Evolutionary conservation across 768 basidiomycete genomes (phyloP).

Genomic region (Phaffia tasmanica): DNA sequence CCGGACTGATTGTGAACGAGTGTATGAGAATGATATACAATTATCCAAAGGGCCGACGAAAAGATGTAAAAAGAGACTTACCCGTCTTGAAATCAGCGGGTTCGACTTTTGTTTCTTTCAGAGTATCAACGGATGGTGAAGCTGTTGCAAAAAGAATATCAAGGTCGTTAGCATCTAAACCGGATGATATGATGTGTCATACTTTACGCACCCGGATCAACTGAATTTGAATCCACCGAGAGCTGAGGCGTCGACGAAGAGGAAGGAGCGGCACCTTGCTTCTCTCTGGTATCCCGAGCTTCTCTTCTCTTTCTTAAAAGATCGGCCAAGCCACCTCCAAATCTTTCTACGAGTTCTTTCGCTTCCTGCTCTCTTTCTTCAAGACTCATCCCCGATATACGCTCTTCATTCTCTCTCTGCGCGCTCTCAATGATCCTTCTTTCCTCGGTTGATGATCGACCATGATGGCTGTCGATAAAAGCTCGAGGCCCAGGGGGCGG

Average conservation of each 20-base stretch:
- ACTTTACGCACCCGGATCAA: neutral
- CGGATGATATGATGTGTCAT: conserved; percentile 27
- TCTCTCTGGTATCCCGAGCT: conserved; percentile 40
- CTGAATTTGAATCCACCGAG: neutral
- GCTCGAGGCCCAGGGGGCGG: too few species aligned
- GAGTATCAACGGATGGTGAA: neutral
- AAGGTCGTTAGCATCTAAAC: conserved; percentile 28
- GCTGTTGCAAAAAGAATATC: conserved; percentile 8
- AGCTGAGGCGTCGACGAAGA: neutral
- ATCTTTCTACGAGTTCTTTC: conserved; percentile 55
- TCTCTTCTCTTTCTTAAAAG: conserved; percentile 50
- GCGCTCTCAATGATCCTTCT: conserved; percentile 42
- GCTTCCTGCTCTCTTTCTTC: conserved; percentile 59
- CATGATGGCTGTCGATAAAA: too few species aligned
- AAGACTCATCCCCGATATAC: conserved; percentile 57
- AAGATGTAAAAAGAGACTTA: neutral
- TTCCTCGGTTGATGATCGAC: conserved; percentile 41
- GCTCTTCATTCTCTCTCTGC: conserved; percentile 53
- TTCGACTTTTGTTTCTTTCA: neutral
- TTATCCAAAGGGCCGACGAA: neutral
- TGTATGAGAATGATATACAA: conserved; percentile 4
- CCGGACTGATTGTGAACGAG: conserved; percentile 11
- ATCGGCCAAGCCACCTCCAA: conserved; percentile 57
- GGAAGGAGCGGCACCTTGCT: conserved; percentile 23
- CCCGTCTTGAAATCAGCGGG: neutral